Evolutionary conservation across 1,139 yeast genomes (phyloP).

Genomic region (Saccharomyces hybrid): DNA sequence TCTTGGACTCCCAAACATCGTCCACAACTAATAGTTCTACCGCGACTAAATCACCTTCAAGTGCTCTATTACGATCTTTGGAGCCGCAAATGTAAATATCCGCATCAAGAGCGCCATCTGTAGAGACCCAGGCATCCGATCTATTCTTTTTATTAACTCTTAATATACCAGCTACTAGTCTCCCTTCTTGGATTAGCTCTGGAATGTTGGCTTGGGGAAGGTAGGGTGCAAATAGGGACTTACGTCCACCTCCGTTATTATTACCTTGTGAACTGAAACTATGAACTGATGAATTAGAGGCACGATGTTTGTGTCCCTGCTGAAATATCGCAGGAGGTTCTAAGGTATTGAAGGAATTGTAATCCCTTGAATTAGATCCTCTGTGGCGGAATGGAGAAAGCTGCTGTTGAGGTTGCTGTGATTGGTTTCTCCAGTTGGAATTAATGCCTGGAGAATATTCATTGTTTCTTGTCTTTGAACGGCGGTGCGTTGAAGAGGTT

Average conservation of each 20-base stretch:
- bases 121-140: constrained; percentile 94
- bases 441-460: constrained; percentile 38
- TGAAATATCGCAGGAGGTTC: constrained; percentile 55
- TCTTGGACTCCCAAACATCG: constrained; percentile 95
- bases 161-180: constrained; percentile 83
- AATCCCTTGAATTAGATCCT: constrained; percentile 30
- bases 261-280: constrained; percentile 39
- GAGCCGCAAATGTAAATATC: constrained; percentile 97
- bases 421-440: constrained; percentile 54
- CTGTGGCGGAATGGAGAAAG: constrained; percentile 28
- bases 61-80: constrained; percentile 95
- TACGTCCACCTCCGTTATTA: constrained; percentile 39
- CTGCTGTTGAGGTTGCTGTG: constrained; percentile 24
- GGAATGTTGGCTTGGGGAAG: constrained; percentile 91
- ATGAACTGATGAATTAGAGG: constrained; percentile 46
- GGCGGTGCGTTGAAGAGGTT: constrained; percentile 34
- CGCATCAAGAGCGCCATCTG: constrained; percentile 91
- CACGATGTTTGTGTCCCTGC: constrained; percentile 74
- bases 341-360: constrained; percentile 29
- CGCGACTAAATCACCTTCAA: constrained; percentile 95
- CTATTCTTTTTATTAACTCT: constrained; percentile 94
- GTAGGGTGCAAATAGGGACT: constrained; percentile 91
- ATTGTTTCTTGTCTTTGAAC: constrained; percentile 31
- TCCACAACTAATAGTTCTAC: constrained; percentile 90
- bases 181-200: constrained; percentile 79